Base-by-base conservation (phyloP, 805 yeast species). In the Jamesozyma spencerorum region DNA sequence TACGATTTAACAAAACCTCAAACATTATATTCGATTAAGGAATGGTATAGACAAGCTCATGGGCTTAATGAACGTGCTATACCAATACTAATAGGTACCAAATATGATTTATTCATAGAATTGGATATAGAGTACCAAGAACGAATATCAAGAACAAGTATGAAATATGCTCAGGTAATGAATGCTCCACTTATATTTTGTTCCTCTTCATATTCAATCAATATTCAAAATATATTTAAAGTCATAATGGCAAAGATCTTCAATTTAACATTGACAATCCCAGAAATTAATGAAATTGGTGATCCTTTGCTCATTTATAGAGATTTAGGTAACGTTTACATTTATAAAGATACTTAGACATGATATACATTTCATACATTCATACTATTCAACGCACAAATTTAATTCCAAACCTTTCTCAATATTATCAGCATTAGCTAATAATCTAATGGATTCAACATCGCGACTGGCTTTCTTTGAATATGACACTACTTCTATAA, bases 1-100 rank as follows among this genome's bases (percentile, higher is more conserved):
- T 90, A 83, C 68, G 97, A 90, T 62, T 65, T 90, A 43, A 85
- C 96, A 1, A 71, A 95, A 35, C 85, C 83, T 47, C 76, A 87
- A 20, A 85, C 96, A 0, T 69, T 90, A 39, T 83, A 82, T 55
- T 81, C 88, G n/a, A 72, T 90, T 40, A 85, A 85, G 56, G 95
- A 87, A 54, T 90, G 97, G 98, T 90, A 87, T 58, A 69, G 94
- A 45, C 94, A 85, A 55, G 90, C 94, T 0, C 68, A 94, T 38
- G 94, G 94, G 0, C 80, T 85, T 57, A 90, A 90, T 63, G 77
- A 80, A 55, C 81, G 88, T 0, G 96, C 97, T 7, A 82, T 90
- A 36, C 95, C 97, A 3, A 75, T 90, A 44, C 68, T 90, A 35
- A 82, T 90, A 2, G 98, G 98, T 3, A 90, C 98, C 1, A 90